These are phyloP conservation scores for Myriosclerotinia curreyana DNA, from an alignment of 2,329 filamentous ascomycete species.

Conservation along the genomic window DNA sequence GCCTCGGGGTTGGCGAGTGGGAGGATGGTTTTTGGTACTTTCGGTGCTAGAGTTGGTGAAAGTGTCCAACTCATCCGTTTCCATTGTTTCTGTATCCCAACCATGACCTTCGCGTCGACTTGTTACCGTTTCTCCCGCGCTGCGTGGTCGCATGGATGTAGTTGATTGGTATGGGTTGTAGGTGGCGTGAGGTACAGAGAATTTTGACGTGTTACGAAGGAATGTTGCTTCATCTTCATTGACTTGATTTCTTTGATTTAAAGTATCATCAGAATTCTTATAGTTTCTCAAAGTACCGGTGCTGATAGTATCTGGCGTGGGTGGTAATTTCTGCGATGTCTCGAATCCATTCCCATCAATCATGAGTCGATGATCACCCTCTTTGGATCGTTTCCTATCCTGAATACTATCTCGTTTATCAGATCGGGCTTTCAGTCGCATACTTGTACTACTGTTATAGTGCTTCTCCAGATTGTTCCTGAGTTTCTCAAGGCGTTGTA, in stretches of 20 bases:
- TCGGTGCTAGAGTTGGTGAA: slow-evolving; percentile 31
- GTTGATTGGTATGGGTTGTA: slow-evolving; percentile 30
- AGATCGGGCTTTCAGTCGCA: slow-evolving; percentile 7
- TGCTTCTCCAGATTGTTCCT: slow-evolving; percentile 35
- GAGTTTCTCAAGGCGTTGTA: slow-evolving; percentile 50
- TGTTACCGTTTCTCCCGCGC: slow-evolving; percentile 39
- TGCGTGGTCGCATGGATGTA: slow-evolving; percentile 35
- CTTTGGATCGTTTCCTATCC: slow-evolving; percentile 24
- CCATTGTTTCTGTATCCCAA: slow-evolving; percentile 37
- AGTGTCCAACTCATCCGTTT: slow-evolving; percentile 34
- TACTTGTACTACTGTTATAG: slow-evolving; percentile 6
- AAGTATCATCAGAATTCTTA: slow-evolving; percentile 51
- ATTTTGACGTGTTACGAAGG: slow-evolving; percentile 30
- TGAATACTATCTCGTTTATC: neutral
- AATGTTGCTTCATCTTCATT: slow-evolving; percentile 28
- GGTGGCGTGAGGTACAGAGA: slow-evolving; percentile 22
- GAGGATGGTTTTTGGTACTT: slow-evolving; percentile 23
- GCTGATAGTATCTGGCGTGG: slow-evolving; percentile 40
- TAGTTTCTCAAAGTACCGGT: slow-evolving; percentile 43
- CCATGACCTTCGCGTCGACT: slow-evolving; percentile 39
- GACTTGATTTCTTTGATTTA: slow-evolving; percentile 32
- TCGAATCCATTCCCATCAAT: slow-evolving; percentile 42
- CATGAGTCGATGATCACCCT: slow-evolving; percentile 24
- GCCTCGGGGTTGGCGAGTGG: slow-evolving; percentile 21
- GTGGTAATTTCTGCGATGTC: slow-evolving; percentile 35